Base-by-base conservation (phyloP, 2,329 filamentous ascomycete species). In the Fusarium annulatum region DNA sequence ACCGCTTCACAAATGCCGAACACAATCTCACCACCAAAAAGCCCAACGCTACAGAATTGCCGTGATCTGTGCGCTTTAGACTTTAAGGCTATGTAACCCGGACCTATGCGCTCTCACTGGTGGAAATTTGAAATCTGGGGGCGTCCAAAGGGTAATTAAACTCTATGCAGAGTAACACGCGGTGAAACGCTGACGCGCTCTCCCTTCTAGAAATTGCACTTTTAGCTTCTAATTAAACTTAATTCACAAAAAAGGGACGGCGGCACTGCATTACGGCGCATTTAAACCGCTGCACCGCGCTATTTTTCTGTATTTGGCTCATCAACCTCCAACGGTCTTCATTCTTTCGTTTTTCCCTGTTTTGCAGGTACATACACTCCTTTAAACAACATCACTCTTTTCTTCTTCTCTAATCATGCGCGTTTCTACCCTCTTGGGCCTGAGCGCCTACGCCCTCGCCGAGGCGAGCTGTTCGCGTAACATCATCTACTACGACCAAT, bases 401-500 rank as follows among this genome's bases (percentile, higher is more conserved):
- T 19, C 30, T 19, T 5, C 10, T 42, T 55, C 26, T 26, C 19
- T 28, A 11, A 69, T 6, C 9, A 69, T 69, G 67, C 65, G 30
- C 26, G 9, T 69, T 5, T 38, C 66, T 14, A 19, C 48, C 6
- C 8, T 65, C 1, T 15, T 69, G 1, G 36, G 66, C 46, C 33
- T 69, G 0, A 36, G 65, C 2, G 59, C 59, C 46, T 53, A 18
- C 21, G 43, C 67, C 10, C 41, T 59, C 36, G 19, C 46, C 15
- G 38, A 18, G 28, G 66, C 78, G 28, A 72, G 77, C 6, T 46
- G 71, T n/a, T 76, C 79, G 2, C 72, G 77, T 42, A 81, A 79
- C 61, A 65, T 80, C 69, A 85, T 86, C 80, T 87, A 87, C 71
- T 84, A 84, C 73, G 86, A 87, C 71, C 69, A 86, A 84, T 87